phyloP scores from a whole-genome alignment of 495 filamentous ascomycete genomes.

The Cladorrhinum samala region DNA sequence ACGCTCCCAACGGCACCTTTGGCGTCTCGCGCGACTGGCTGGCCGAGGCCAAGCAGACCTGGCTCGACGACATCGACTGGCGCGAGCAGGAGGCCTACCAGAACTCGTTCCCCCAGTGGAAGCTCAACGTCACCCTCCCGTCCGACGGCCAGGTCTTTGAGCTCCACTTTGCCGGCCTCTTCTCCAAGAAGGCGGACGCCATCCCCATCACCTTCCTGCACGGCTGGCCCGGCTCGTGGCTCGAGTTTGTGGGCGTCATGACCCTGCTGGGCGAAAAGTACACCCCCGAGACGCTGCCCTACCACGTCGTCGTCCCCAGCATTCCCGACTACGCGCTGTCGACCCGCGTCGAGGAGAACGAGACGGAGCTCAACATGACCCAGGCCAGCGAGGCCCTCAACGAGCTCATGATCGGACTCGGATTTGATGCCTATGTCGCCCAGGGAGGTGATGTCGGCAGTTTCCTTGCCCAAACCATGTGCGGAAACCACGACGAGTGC shows the following conservation, averaged over 20 bases:
- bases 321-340: slow-evolving; percentile 60
- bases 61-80: slow-evolving; percentile 46
- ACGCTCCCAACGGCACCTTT: slow-evolving; percentile 27
- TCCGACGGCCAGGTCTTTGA: slow-evolving; percentile 29
- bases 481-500: slow-evolving; percentile 26
- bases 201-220: slow-evolving; percentile 52
- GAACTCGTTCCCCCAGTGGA: slow-evolving; percentile 62
- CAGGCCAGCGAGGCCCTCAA: slow-evolving; percentile 47
- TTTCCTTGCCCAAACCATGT: slow-evolving; percentile 41
- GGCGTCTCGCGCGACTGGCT: slow-evolving; percentile 57
- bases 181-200: slow-evolving; percentile 53
- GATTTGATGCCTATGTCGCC: slow-evolving; percentile 54
- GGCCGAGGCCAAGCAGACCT: slow-evolving; percentile 44
- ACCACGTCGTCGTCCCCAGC: slow-evolving; percentile 60
- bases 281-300: slow-evolving; percentile 50
- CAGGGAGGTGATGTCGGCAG: slow-evolving; percentile 66
- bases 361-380: slow-evolving; percentile 38
- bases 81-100: slow-evolving; percentile 48
- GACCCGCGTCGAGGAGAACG: slow-evolving; percentile 39
- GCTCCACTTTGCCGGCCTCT: slow-evolving; percentile 59
- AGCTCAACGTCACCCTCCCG: slow-evolving; percentile 39
- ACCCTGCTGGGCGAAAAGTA: slow-evolving; percentile 44
- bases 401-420: slow-evolving; percentile 53
- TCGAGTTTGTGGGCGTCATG: slow-evolving; percentile 48
- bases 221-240: slow-evolving; percentile 43